A percentile compares a stretch with the other conserved stretches of the same genome.
These are phyloP conservation scores for Pseudocercospora fijiensis DNA, from an alignment of 2,329 filamentous ascomycete species.

Conservation along the genomic window DNA sequence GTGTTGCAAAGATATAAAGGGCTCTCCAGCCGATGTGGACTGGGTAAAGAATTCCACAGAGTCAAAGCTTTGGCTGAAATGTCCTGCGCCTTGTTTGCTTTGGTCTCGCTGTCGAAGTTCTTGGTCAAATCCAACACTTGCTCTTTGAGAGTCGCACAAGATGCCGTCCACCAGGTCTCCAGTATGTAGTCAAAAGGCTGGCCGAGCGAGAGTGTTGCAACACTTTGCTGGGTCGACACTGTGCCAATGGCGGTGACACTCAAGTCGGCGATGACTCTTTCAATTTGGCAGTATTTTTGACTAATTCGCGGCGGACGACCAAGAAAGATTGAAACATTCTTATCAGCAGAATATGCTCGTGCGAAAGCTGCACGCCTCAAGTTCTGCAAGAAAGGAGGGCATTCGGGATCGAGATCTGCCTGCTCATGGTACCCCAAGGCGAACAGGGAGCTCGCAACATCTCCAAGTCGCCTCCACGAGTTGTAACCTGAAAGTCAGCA, in stretches of 20 bases:
- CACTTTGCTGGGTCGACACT: neutral
- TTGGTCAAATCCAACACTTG: constrained; percentile 37
- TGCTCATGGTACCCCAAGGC: constrained; percentile 51
- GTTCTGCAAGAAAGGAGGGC: constrained; percentile 44
- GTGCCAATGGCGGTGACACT: neutral
- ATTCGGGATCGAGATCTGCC: constrained; percentile 32
- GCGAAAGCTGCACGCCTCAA: constrained; percentile 46
- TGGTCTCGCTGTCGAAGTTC: constrained; percentile 21
- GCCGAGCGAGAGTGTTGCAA: neutral
- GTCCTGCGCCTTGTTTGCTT: constrained; percentile 2
- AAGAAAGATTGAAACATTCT: constrained; percentile 52
- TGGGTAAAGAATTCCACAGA: constrained; percentile 34
- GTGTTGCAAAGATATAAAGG: constrained; percentile 15
- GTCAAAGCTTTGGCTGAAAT: constrained; percentile 16
- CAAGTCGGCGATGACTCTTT: constrained; percentile 14
- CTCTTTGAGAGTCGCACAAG: constrained; percentile 38
- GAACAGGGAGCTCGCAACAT: constrained; percentile 49
- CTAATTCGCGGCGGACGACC: constrained; percentile 50
- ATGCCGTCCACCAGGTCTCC: constrained; percentile 37
- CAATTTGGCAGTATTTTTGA: constrained; percentile 42
- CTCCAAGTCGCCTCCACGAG: constrained; percentile 50
- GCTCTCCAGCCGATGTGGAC: constrained; percentile 24
- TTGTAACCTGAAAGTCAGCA: constrained; percentile 43
- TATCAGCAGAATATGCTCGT: constrained; percentile 49
- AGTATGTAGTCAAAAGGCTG: constrained; percentile 29